Base-by-base conservation (phyloP, 345 rosid genomes). In the Rhodamnia argentea region DNA sequence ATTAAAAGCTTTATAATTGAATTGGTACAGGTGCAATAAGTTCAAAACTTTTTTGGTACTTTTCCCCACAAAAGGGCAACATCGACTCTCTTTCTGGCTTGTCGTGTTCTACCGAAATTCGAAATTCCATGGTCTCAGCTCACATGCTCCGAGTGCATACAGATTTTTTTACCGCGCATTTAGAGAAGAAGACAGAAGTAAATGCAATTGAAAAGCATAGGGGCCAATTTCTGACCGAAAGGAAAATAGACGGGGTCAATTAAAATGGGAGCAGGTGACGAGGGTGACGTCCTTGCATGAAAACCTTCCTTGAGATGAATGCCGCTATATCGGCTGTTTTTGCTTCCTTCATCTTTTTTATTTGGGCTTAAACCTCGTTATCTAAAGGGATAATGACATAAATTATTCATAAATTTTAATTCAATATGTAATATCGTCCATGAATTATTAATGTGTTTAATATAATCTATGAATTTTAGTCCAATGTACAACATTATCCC, bases 301-400 rank as follows among this genome's bases (percentile, higher is more conserved):
- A 29, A 29, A 29, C 75, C 75, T 27, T 27, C 75, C 75, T 62
- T 29, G 75, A 62, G 75, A 62, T 62, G 75, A 62, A 29, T 7
- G 37, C 10, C 18, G 20, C 37, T 60, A 60, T 60, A n/a, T 60
- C 74, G 74, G 20, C 27, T 60, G 20, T 14, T 62, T 60, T 60
- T 60, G 2, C 64, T 13, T 58, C 3, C 6, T 58, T 5, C 0
- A 11, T 57, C 0, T n/a, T 55, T 20, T 55, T n/a, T n/a, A 62
- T 62, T n/a, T 62, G 22, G 74, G 22, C 74, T 62, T 62, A 62
- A 13, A 60, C 37, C 7, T 60, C 20, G 13, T 47, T 37, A 37
- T 37, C 40, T 3, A 37, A 37, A 37, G 3, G 40, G 40, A 37
- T 37, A 37, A 37, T 5, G 2, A 47, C 12, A 10, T 11, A 47